Conservation (phyloP, 2,329 filamentous ascomycete species). For the Dothiorella sarmentorum region DNA sequence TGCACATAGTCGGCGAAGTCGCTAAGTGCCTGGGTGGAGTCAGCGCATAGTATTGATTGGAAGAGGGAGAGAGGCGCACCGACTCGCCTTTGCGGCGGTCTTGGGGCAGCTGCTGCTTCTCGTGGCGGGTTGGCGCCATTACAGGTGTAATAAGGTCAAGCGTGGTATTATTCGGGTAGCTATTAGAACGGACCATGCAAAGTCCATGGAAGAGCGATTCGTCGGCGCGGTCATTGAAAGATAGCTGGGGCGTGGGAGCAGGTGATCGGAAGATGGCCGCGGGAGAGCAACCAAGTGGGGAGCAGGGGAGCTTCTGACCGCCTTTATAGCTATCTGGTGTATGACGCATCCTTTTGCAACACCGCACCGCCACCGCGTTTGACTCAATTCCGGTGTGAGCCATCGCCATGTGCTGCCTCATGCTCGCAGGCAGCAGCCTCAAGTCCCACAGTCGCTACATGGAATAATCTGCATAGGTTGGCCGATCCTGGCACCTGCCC, state of each 20-base stretch:
- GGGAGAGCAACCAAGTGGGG: background rate
- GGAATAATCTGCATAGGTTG: no score
- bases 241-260: background rate
- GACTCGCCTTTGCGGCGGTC: constrained; percentile 86
- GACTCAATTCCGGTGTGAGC: constrained; percentile 6
- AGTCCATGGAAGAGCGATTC: constrained; percentile 15
- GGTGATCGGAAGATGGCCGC: background rate
- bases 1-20: constrained; percentile 98
- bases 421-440: background rate
- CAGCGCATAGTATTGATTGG: background rate
- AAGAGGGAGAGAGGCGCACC: constrained; percentile 47
- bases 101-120: constrained; percentile 62
- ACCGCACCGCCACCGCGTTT: constrained; percentile 4
- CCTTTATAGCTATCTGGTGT: constrained; percentile 3
- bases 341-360: constrained; percentile 4
- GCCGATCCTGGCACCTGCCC: background rate
- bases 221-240: constrained; percentile 15
- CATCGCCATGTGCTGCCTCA: background rate
- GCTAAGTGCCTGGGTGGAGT: constrained; percentile 64
- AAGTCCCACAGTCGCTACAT: no score
- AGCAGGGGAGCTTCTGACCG: constrained; percentile 11
- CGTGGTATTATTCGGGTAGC: constrained; percentile 17
- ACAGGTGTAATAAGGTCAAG: background rate
- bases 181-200: constrained; percentile 19
- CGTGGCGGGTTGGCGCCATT: constrained; percentile 35